phyloP scores from a whole-genome alignment of 148 eudicot genomes.

The Diospyros kaki region DNA sequence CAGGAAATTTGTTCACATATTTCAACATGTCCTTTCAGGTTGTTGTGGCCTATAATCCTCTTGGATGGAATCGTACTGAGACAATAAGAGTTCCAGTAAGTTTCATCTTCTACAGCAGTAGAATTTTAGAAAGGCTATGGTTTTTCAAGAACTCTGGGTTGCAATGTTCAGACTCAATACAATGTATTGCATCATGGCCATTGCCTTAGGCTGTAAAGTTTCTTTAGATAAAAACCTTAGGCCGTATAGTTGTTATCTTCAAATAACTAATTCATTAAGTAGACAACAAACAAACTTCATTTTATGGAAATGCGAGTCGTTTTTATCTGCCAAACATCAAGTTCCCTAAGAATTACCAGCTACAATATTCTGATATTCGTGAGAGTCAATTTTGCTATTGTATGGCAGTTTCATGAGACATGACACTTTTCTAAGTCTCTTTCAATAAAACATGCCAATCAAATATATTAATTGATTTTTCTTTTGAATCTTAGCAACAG shows the following conservation, averaged over 20 bases:
- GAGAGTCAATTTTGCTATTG: too few relatives aligned
- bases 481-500: background rate
- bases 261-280: background rate
- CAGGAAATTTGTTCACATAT: background rate
- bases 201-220: background rate
- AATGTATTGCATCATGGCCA: background rate
- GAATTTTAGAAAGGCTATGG: background rate
- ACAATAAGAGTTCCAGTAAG: conserved; percentile 71
- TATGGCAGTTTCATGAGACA: background rate
- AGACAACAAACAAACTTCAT: background rate
- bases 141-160: background rate
- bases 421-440: background rate
- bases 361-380: background rate
- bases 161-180: background rate
- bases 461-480: background rate
- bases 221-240: background rate
- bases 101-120: background rate
- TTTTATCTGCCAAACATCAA: background rate
- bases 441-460: background rate
- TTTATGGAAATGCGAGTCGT: background rate
- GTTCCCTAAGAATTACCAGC: background rate
- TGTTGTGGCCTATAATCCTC: conserved; percentile 76
- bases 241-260: background rate
- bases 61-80: conserved; percentile 84
- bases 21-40: conserved; percentile 43